phyloP scores from a whole-genome alignment of 441 rosid species.

The Syzygium malaccense region DNA sequence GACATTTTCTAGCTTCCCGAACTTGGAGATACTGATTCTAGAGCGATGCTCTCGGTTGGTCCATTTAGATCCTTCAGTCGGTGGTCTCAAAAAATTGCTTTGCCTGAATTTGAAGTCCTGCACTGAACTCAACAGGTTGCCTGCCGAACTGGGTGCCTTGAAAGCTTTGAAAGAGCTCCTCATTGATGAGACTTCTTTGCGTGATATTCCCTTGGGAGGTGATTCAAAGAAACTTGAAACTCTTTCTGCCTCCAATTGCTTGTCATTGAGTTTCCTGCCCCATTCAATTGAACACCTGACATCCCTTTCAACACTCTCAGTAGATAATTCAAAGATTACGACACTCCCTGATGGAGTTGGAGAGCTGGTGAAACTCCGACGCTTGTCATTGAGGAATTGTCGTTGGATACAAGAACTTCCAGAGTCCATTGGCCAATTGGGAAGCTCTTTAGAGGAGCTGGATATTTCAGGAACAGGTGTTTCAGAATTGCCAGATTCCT shows the following conservation, averaged over 20 bases:
- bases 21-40: not conserved
- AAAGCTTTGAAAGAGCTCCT: not conserved
- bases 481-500: not conserved
- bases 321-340: too few relatives aligned
- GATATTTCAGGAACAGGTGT: not conserved
- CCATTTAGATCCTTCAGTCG: not conserved
- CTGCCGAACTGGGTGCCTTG: not conserved
- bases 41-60: not conserved
- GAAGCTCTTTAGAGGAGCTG: not conserved
- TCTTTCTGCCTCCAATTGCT: too few relatives aligned
- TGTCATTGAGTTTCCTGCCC: too few relatives aligned
- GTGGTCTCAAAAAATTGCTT: not conserved
- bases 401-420: not conserved
- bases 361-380: not conserved
- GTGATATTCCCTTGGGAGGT: fast-evolving
- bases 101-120: not conserved
- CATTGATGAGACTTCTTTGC: not conserved
- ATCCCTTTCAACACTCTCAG: too few relatives aligned
- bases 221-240: too few relatives aligned
- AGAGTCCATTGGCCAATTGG: not conserved
- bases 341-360: not conserved
- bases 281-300: not conserved
- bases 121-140: not conserved
- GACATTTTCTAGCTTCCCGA: not conserved
- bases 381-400: not conserved